Base-by-base conservation (phyloP, 1,139 yeast species). In the Scheffersomyces titani region DNA sequence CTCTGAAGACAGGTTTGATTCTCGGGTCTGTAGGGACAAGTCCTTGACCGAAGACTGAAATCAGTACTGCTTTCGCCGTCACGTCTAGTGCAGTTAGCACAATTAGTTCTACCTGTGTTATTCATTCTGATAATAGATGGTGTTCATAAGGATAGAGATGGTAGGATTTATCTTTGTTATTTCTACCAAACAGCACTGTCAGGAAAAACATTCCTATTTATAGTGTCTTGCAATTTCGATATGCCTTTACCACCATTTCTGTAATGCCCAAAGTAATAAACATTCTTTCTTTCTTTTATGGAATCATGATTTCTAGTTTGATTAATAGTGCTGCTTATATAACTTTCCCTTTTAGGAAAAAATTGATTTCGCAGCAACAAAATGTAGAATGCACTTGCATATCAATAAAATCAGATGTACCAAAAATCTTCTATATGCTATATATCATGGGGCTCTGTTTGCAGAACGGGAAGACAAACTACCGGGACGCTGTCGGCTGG, bases 401-500 rank as follows among this genome's bases (percentile, higher is more conserved):
- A 30, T 11, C 40, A 30, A 30, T 30, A 30, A 9, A 30, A 30
- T 11, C 13, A 30, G 40, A 6, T 30, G n/a, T n/a, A n/a, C n/a
- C 11, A 6, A 30, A 30, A 30, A 30, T 11, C 2, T 6, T 30
- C 40, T 30, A 30, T 30, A 30, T 11, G 40, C 16, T 30, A 2
- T 9, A 11, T 30, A 30, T 30, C 40, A 4, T 30, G 16, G 40
- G 16, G 40, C 40, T 30, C 16, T 6, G 40, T 30, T 30, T 11
- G 40, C 2, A 7, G 40, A 24, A 6, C 9, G 9, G 40, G 40
- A 30, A 30, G 6, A 16, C 16, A 30, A 30, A 30, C 40, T 30
- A 11, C 40, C 40, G 3, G 40, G 40, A 11, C 40, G 40, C 40
- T 58, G 56, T 51, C 71, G 62, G 51, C 64, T 59, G 5, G 75